These are phyloP conservation scores for Beauveria rudraprayagi DNA, from an alignment of 2,329 filamentous ascomycete genomes.

Conservation along the genomic window DNA sequence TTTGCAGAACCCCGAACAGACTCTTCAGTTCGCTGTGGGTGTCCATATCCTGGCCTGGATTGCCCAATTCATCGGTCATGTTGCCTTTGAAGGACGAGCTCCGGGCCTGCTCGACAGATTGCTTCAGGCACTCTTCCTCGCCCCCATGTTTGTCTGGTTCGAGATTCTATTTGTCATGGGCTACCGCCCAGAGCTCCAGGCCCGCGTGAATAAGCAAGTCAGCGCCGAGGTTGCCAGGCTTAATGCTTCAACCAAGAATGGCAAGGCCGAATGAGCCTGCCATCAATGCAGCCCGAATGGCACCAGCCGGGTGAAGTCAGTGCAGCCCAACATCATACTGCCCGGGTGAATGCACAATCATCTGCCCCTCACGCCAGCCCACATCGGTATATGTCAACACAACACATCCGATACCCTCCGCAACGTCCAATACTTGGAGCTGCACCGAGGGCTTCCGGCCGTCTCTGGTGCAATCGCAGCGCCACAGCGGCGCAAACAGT, in stretches of 20 bases:
- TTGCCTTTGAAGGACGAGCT: conserved; percentile 76
- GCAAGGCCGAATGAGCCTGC: conserved; percentile 41
- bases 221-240: conserved; percentile 70
- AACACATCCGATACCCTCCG: background rate
- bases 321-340: background rate
- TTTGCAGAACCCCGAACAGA: conserved; percentile 40
- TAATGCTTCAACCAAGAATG: conserved; percentile 46
- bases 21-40: conserved; percentile 51
- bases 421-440: background rate
- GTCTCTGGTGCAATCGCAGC: background rate
- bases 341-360: background rate
- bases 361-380: background rate
- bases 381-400: background rate
- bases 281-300: background rate
- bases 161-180: conserved; percentile 85
- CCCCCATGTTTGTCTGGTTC: conserved; percentile 95
- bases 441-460: background rate
- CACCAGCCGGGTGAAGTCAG: too few species aligned
- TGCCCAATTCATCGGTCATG: conserved; percentile 85
- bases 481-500: background rate
- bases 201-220: conserved; percentile 69
- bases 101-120: conserved; percentile 88
- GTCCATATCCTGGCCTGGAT: conserved; percentile 74
- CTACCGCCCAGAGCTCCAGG: conserved; percentile 81
- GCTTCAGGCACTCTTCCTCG: conserved; percentile 83